These are phyloP conservation scores for Metschnikowia cubensis DNA, from an alignment of 805 yeast genomes.

Conservation along the genomic window DNA sequence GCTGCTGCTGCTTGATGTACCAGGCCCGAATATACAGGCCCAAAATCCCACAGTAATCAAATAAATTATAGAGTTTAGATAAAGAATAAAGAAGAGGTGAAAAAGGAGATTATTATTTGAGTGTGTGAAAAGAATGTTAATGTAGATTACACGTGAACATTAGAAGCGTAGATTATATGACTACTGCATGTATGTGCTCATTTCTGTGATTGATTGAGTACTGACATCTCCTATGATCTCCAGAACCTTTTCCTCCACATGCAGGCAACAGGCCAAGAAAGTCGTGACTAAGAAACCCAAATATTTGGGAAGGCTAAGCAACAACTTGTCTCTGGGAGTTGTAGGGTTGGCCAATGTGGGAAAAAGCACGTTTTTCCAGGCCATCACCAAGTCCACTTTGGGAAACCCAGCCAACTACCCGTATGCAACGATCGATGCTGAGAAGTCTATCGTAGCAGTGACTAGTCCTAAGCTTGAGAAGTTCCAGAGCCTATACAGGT, in stretches of 20 bases:
- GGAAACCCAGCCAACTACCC: slow-evolving; percentile 98
- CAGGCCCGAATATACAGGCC: slow-evolving; percentile 8
- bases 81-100: no score
- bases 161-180: no score
- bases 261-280: slow-evolving; percentile 15
- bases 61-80: no score
- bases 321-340: slow-evolving; percentile 51
- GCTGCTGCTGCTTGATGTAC: slow-evolving; percentile 2
- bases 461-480: slow-evolving; percentile 86
- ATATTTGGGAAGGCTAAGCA: slow-evolving; percentile 17
- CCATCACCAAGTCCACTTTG: slow-evolving; percentile 85
- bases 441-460: slow-evolving; percentile 93
- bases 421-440: slow-evolving; percentile 96
- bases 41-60: neutral
- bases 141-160: no score
- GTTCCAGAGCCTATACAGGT: slow-evolving; percentile 68
- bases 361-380: slow-evolving; percentile 96
- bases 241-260: slow-evolving; percentile 10
- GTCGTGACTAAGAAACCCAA: slow-evolving; percentile 8
- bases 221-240: neutral
- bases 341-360: slow-evolving; percentile 97
- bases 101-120: no score
- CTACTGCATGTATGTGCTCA: neutral
- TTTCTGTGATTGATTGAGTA: neutral
- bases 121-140: no score